Evolutionary conservation across 1,284 basidiomycete species (phyloP).

Genomic region (Heterobasidion parviporum): DNA sequence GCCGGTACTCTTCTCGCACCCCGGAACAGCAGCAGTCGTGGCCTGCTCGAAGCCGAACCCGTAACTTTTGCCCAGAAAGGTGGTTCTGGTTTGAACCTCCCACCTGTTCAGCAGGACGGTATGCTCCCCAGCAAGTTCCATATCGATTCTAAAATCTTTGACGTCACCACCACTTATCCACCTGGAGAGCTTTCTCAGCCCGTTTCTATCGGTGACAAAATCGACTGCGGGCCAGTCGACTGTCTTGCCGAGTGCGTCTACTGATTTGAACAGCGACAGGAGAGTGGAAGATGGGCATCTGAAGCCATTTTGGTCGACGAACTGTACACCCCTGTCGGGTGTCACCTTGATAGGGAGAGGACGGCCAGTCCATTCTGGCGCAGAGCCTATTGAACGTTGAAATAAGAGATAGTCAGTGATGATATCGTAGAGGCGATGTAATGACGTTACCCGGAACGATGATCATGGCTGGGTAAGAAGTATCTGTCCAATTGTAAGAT

Average conservation of each 20-base stretch:
- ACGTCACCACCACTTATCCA: constrained; percentile 29
- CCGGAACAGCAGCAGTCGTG: constrained; percentile 21
- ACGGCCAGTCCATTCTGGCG: constrained; percentile 39
- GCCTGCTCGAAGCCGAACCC: constrained; percentile 40
- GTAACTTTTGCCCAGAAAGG: constrained; percentile 27
- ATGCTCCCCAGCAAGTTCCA: constrained; percentile 32
- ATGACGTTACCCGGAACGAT: constrained; percentile 38
- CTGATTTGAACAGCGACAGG: constrained; percentile 41
- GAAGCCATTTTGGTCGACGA: constrained; percentile 43
- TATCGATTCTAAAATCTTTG: constrained; percentile 3
- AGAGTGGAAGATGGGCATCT: constrained; percentile 32
- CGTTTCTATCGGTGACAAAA: constrained; percentile 51
- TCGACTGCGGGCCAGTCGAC: constrained; percentile 43
- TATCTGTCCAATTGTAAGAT: constrained; percentile 41
- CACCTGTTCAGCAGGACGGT: constrained; percentile 48
- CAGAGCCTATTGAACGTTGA: constrained; percentile 31
- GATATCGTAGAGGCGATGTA: background rate
- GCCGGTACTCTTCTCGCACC: constrained; percentile 3
- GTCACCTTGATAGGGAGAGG: constrained; percentile 36
- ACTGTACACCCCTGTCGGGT: constrained; percentile 35
- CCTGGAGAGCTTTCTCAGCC: constrained; percentile 43
- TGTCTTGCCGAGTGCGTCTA: constrained; percentile 27
- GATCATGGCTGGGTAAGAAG: constrained; percentile 29
- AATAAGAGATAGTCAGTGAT: background rate
- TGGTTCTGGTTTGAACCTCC: constrained; percentile 26